Base-by-base conservation (phyloP, 768 basidiomycete species). In the Ramaria sp. region DNA sequence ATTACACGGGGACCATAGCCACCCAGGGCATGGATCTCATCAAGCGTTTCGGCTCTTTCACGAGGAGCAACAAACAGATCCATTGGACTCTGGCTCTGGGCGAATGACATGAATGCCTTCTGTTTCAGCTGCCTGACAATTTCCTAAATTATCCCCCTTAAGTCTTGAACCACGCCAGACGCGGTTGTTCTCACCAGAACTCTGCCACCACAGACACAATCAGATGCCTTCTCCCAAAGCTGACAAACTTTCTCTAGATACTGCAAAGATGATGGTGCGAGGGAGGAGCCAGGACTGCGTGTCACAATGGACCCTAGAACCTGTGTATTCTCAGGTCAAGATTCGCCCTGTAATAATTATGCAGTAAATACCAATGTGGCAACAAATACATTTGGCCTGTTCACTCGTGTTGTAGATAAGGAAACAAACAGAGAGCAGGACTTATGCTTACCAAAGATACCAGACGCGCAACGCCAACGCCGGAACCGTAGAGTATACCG, bases 251-350 rank as follows among this genome's bases (percentile, higher is more conserved):
- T 67, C 38, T 77, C 75, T 5, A 89, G 67, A 63, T 88, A 84
- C 13, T 78, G 61, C 56, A 89, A 63, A 0, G 88, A 87, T 12
- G 83, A 83, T 13, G 78, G 72, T 0, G 85, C 85, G 18, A 84
- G 80, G 63, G 83, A 86, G 1, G 79, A 83, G 37, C 72, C 72
- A 5, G 88, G 88, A 3, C 82, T 80, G 51, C 82, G 81, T 12
- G 82, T 87, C 1, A 85, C 83, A n/a, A 88, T 78, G 8, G 86
- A 83, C 10, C 83, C 78, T 38, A 88, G 63, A 78, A 89, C 83
- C 86, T 88, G 55, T 5, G 58, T 6, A 56, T 34, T 18, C 30
- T 45, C 16, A 37, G 18, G n/a, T n/a, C 22, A 25, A 47, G 34
- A 28, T 28, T 12, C 24, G 37, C 6, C 3, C 30, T 27, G 1